A percentile compares a stretch with the other conserved stretches of the same genome.
Conservation (phyloP, 2,329 filamentous ascomycete species). For the Phaeosphaeriaceae sp. region DNA sequence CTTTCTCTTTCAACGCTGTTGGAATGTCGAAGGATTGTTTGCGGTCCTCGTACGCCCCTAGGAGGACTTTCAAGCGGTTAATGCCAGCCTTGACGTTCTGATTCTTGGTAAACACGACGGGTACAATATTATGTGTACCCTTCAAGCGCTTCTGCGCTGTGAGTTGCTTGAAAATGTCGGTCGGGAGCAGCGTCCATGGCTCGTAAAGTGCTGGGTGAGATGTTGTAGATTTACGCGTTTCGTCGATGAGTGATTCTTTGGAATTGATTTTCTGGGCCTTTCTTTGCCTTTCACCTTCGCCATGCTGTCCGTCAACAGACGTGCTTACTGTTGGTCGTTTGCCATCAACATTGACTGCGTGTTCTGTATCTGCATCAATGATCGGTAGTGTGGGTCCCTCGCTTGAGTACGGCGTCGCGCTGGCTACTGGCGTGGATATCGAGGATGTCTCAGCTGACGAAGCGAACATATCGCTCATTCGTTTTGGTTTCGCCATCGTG, state of each 20-base stretch:
- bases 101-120: conserved; percentile 28
- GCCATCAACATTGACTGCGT: neutral
- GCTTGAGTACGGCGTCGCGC: conserved; percentile 23
- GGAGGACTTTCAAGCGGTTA: conserved; percentile 15
- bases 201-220: conserved; percentile 23
- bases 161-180: conserved; percentile 9
- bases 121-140: conserved; percentile 11
- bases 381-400: conserved; percentile 30
- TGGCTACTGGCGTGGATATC: conserved; percentile 2
- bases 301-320: neutral
- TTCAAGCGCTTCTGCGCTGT: conserved; percentile 7
- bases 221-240: conserved; percentile 8
- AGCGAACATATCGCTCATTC: conserved; percentile 30
- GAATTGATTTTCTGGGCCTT: conserved; percentile 5
- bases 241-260: neutral
- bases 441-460: conserved; percentile 17
- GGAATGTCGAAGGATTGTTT: conserved; percentile 16
- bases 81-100: conserved; percentile 29
- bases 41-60: conserved; percentile 12
- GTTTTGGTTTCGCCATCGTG: conserved; percentile 22
- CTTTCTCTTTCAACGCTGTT: conserved; percentile 9
- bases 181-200: conserved; percentile 26
- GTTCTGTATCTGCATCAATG: conserved; percentile 5
- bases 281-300: conserved; percentile 10
- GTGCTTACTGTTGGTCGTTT: neutral